Percentiles rank a stretch among this genome's conserved stretches.
Conservation (phyloP, 176 grass and related monocot genomes). For the Dendrocalamus sinicus region DNA sequence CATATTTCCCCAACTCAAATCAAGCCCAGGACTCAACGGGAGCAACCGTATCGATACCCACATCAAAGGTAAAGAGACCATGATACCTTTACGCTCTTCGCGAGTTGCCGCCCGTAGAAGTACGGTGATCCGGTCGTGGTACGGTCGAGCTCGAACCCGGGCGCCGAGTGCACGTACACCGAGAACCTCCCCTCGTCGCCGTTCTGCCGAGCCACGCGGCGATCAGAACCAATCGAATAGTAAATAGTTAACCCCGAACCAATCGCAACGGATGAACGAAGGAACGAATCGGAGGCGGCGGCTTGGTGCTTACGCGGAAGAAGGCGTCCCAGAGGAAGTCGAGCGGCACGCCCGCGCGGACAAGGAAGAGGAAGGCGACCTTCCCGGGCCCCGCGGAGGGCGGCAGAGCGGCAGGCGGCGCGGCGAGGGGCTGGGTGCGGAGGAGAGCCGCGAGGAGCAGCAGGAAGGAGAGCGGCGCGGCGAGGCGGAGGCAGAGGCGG, state of each 20-base stretch:
- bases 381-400: conserved; percentile 48
- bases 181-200: conserved; percentile 79
- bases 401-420: conserved; percentile 20
- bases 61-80: neutral
- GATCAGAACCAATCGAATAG: conserved; percentile 32
- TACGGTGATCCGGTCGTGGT: conserved; percentile 75
- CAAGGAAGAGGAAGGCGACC: conserved; percentile 95
- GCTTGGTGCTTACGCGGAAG: conserved; percentile 59
- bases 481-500: conserved; percentile 75
- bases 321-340: conserved; percentile 98
- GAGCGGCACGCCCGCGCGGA: conserved; percentile 74
- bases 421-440: conserved; percentile 43
- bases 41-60: neutral
- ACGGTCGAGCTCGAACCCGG: conserved; percentile 77
- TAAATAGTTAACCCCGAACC: neutral
- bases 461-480: conserved; percentile 62
- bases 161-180: conserved; percentile 92
- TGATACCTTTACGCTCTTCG: conserved; percentile 70
- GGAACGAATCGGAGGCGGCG: neutral
- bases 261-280: neutral
- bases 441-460: conserved; percentile 58
- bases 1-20: conserved; percentile 34
- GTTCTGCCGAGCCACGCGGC: conserved; percentile 53
- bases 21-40: neutral
- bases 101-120: conserved; percentile 77